A percentile compares a stretch with the other conserved stretches of the same genome.
These are phyloP conservation scores for Tanacetum coccineum DNA, from an alignment of 129 eudicot genomes.

Conservation along the genomic window DNA sequence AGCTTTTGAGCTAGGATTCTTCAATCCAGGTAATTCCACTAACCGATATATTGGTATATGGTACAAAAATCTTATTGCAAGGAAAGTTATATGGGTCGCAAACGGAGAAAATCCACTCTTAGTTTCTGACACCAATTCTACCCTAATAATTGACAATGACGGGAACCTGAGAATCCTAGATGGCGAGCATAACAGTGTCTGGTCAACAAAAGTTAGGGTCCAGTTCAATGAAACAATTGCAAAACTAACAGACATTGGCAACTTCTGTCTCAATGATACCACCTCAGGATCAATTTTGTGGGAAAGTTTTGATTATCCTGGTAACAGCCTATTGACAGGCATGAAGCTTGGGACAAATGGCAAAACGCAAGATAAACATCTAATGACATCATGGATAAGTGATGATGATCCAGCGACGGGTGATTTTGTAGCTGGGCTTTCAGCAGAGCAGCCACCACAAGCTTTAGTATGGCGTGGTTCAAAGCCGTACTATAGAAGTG, in stretches of 20 bases:
- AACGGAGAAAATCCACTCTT: slow-evolving; percentile 22
- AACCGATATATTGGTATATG: slow-evolving; percentile 26
- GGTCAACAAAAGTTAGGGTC: slow-evolving; percentile 29
- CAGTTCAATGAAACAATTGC: slow-evolving; percentile 22
- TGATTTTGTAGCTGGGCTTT: slow-evolving; percentile 19
- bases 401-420: slow-evolving; percentile 27
- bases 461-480: slow-evolving; percentile 20
- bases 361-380: background rate
- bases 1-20: slow-evolving; percentile 24
- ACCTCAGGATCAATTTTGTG: slow-evolving; percentile 21
- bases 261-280: slow-evolving; percentile 19
- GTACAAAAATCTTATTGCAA: slow-evolving; percentile 5
- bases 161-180: slow-evolving; percentile 24
- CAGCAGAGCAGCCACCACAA: slow-evolving; percentile 25
- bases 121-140: background rate
- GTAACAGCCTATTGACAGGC: slow-evolving; percentile 29
- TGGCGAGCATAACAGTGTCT: slow-evolving; percentile 9
- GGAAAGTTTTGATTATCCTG: slow-evolving; percentile 36
- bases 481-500: slow-evolving; percentile 26
- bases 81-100: slow-evolving; percentile 22
- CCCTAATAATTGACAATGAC: slow-evolving; percentile 17
- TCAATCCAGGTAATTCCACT: slow-evolving; percentile 27
- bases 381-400: slow-evolving; percentile 31
- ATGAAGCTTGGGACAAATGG: slow-evolving; percentile 21
- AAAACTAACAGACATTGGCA: slow-evolving; percentile 21